Conservation (phyloP, 2,329 filamentous ascomycete genomes). For the Ceratocystis lukuohia region DNA sequence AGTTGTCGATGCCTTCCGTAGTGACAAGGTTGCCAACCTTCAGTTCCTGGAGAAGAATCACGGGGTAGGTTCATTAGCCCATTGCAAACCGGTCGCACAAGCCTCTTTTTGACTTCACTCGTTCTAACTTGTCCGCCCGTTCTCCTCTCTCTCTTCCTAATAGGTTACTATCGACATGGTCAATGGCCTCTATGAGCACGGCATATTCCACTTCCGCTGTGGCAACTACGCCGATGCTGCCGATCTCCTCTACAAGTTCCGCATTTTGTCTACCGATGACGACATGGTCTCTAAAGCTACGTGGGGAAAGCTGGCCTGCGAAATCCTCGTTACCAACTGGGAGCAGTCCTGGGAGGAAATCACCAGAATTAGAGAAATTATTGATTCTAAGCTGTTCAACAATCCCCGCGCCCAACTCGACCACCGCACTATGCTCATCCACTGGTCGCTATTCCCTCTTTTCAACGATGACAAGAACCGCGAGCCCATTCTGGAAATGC, state of each 20-base stretch:
- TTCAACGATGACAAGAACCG: conserved; percentile 93
- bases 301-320: conserved; percentile 94
- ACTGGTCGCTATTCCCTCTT: conserved; percentile 97
- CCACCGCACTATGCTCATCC: conserved; percentile 91
- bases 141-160: background rate
- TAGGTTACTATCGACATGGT: conserved; percentile 89
- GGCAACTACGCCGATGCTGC: conserved; percentile 83
- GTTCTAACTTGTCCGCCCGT: background rate
- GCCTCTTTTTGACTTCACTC: background rate
- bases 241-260: conserved; percentile 93
- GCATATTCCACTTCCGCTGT: conserved; percentile 95
- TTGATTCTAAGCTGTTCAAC: conserved; percentile 90
- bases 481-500: conserved; percentile 83
- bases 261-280: conserved; percentile 93
- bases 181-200: conserved; percentile 86
- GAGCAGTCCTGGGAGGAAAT: conserved; percentile 84
- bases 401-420: conserved; percentile 91
- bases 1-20: conserved; percentile 79
- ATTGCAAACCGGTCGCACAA: background rate
- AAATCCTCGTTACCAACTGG: conserved; percentile 93
- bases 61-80: conserved; percentile 39
- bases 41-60: conserved; percentile 95
- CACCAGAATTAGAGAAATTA: conserved; percentile 76
- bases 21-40: conserved; percentile 98
- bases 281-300: conserved; percentile 93